These are phyloP conservation scores for Leishmania arabica DNA, from an alignment of 208 protist genomes.

Conservation along the genomic window DNA sequence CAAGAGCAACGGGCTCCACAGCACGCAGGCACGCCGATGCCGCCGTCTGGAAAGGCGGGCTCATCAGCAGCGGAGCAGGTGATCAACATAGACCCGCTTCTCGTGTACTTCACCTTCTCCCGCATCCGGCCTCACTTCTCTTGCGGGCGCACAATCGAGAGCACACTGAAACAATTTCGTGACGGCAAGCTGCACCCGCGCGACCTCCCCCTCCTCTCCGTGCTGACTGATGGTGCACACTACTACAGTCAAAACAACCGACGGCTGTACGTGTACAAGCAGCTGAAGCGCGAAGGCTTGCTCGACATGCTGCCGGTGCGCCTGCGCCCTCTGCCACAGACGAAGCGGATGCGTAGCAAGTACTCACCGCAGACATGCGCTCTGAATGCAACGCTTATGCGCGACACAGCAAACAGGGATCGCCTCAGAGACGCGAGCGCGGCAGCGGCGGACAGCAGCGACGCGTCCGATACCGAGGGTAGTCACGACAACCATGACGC, in stretches of 20 bases:
- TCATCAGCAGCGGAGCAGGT: constrained; percentile 19
- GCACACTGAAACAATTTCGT: constrained; percentile 70
- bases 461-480: background rate
- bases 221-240: constrained; percentile 56
- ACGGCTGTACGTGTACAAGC: constrained; percentile 85
- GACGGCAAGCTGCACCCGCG: constrained; percentile 41
- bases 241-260: constrained; percentile 90
- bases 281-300: constrained; percentile 47
- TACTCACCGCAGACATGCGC: constrained; percentile 80
- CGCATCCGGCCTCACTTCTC: constrained; percentile 81
- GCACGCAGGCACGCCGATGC: background rate
- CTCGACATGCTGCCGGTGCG: constrained; percentile 64
- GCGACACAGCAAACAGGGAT: constrained; percentile 26
- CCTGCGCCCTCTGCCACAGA: constrained; percentile 60
- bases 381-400: constrained; percentile 72
- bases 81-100: constrained; percentile 51
- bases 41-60: background rate
- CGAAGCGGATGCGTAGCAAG: constrained; percentile 72
- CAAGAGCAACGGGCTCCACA: background rate
- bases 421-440: background rate
- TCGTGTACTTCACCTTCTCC: constrained; percentile 90
- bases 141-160: constrained; percentile 80
- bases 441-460: constrained; percentile 1
- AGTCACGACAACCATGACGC: background rate
- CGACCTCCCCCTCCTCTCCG: constrained; percentile 75